phyloP scores from a whole-genome alignment of 2,329 filamentous ascomycete genomes.

The Colletotrichum destructivum region DNA sequence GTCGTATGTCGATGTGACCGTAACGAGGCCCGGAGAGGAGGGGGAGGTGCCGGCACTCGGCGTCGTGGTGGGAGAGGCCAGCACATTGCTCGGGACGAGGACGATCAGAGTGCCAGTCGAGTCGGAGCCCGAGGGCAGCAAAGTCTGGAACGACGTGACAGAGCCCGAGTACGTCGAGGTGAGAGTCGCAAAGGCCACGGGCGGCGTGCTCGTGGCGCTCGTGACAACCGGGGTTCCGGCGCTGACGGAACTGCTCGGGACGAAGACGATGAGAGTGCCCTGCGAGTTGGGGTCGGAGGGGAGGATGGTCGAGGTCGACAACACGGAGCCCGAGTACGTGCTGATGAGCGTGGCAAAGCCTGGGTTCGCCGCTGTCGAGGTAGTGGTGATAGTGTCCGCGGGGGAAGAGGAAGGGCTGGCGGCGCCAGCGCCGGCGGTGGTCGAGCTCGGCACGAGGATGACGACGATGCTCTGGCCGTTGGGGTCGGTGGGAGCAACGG shows the following conservation, averaged over 20 bases:
- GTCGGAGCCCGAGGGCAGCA: conserved; percentile 18
- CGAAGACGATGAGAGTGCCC: conserved; percentile 29
- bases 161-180: conserved; percentile 33
- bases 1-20: conserved; percentile 26
- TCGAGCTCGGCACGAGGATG: conserved; percentile 29
- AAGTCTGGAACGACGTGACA: conserved; percentile 23
- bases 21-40: neutral
- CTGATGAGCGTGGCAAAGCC: conserved; percentile 24
- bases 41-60: neutral
- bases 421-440: neutral
- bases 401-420: too few species aligned
- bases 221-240: neutral
- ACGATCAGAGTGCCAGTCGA: conserved; percentile 30
- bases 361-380: neutral
- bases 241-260: conserved; percentile 11
- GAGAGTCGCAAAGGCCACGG: conserved; percentile 16
- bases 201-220: neutral
- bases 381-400: neutral
- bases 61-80: conserved; percentile 22
- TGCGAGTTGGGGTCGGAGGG: conserved; percentile 1
- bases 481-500: conserved; percentile 21
- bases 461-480: conserved; percentile 15
- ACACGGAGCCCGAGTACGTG: conserved; percentile 20
- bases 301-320: conserved; percentile 22
- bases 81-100: conserved; percentile 26